Conservation (phyloP, 164 flowering plant species). For the Liriodendron chinense region DNA sequence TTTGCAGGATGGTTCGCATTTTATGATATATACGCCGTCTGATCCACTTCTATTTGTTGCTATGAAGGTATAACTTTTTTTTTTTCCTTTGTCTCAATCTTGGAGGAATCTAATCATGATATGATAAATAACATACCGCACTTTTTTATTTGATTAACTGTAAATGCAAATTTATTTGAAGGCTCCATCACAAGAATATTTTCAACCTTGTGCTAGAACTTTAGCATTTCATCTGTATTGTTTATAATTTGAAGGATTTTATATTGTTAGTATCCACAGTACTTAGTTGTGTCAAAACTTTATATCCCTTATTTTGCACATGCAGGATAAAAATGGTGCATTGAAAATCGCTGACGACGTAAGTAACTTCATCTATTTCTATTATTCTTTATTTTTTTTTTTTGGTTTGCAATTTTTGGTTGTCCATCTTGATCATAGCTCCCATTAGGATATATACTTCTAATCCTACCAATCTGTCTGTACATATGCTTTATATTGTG, state of each 20-base stretch:
- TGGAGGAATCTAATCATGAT: no score
- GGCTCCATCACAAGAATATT: no score
- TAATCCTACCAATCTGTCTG: not conserved
- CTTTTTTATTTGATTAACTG: no score
- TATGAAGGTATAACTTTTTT: constrained; percentile 51
- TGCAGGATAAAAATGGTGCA: constrained; percentile 70
- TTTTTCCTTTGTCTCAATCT: not conserved
- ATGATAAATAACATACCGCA: no score
- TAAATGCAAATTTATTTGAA: no score
- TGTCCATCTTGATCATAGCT: not conserved
- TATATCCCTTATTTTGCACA: constrained; percentile 14
- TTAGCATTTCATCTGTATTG: not conserved
- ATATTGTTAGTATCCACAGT: not conserved
- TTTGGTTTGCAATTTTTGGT: not conserved
- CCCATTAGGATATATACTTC: not conserved
- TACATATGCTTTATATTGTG: not conserved
- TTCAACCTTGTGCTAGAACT: not conserved
- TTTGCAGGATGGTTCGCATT: constrained; percentile 84
- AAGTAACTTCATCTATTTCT: constrained; percentile 28
- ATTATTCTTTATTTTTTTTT: not conserved
- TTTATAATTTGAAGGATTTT: not conserved
- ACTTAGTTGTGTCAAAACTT: not conserved
- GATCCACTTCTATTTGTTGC: constrained; percentile 98
- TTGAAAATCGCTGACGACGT: constrained; percentile 91
- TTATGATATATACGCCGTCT: constrained; percentile 92